Percentiles rank a stretch among this genome's conserved stretches.
These are phyloP conservation scores for Aspergillus arachidicola DNA, from an alignment of 2,329 filamentous ascomycete species.

Conservation along the genomic window DNA sequence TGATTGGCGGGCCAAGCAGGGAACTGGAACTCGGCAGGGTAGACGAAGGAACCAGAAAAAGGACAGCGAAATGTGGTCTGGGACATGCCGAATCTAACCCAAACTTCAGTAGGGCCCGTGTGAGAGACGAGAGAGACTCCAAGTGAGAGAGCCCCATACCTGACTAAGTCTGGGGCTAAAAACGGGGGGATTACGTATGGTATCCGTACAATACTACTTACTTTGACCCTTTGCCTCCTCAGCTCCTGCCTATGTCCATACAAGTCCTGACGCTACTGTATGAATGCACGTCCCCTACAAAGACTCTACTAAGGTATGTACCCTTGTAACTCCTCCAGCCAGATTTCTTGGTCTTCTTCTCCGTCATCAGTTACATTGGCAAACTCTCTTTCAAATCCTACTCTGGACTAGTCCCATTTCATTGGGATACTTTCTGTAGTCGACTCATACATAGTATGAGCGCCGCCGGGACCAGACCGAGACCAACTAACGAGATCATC, in stretches of 20 bases:
- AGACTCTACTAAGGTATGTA: neutral
- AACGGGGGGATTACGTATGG: constrained; percentile 10
- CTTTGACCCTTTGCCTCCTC: neutral
- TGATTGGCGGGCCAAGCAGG: constrained; percentile 12
- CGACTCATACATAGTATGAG: neutral
- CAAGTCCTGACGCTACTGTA: neutral
- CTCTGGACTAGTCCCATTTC: neutral
- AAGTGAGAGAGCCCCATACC: constrained; percentile 2
- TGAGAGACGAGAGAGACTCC: constrained; percentile 11
- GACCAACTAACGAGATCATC: neutral
- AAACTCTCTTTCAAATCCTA: neutral
- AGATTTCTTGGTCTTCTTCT: neutral
- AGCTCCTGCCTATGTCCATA: too few relatives aligned
- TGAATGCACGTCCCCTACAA: neutral
- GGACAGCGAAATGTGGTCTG: constrained; percentile 3
- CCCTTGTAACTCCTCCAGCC: neutral
- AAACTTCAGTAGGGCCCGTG: constrained; percentile 19
- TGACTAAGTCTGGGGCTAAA: constrained; percentile 17
- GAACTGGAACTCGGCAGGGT: constrained; percentile 11
- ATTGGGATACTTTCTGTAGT: neutral
- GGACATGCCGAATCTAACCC: constrained; percentile 20
- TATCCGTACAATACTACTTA: neutral
- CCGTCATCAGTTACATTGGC: constrained; percentile 5
- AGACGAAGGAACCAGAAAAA: constrained; percentile 14
- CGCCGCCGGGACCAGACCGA: neutral